Evolutionary conservation across 2,329 filamentous ascomycete species (phyloP).

Genomic region (Colletotrichum coccodes): DNA sequence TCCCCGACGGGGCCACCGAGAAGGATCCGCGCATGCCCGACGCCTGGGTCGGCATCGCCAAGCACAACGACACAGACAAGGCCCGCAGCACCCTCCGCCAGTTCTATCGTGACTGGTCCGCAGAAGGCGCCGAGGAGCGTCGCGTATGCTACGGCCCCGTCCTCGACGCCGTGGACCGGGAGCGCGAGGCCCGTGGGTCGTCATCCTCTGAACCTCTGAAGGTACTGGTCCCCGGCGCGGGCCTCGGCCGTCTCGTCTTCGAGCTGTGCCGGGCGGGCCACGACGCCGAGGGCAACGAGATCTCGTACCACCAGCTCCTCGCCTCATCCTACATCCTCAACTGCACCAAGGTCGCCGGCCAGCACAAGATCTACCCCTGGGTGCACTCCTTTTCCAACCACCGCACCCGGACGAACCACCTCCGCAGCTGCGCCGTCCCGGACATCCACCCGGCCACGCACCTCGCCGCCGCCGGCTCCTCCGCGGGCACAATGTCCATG

Average conservation of each 20-base stretch:
- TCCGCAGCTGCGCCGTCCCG: slow-evolving; percentile 78
- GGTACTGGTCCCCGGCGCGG: slow-evolving; percentile 89
- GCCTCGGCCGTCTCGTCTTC: slow-evolving; percentile 88
- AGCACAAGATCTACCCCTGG: slow-evolving; percentile 86
- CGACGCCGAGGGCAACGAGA: slow-evolving; percentile 88
- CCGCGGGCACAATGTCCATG: slow-evolving; percentile 84
- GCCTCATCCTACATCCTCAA: slow-evolving; percentile 84
- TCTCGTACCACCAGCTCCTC: slow-evolving; percentile 96
- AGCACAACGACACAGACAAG: slow-evolving; percentile 83
- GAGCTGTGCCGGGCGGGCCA: slow-evolving; percentile 82
- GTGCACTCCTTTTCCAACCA: slow-evolving; percentile 91
- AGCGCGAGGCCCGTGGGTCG: slow-evolving; percentile 19
- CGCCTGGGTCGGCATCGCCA: slow-evolving; percentile 78
- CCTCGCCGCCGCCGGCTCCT: slow-evolving; percentile 51
- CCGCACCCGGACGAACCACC: slow-evolving; percentile 75
- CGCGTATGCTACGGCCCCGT: slow-evolving; percentile 82
- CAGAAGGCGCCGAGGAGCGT: slow-evolving; percentile 78
- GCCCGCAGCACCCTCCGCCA: slow-evolving; percentile 92
- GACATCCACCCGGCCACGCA: slow-evolving; percentile 78
- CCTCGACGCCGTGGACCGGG: slow-evolving; percentile 67
- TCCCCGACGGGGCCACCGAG: slow-evolving; percentile 45
- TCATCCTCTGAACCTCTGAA: slow-evolving; percentile 54
- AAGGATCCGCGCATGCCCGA: slow-evolving; percentile 61
- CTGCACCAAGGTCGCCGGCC: slow-evolving; percentile 64
- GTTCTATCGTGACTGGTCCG: slow-evolving; percentile 95